Conservation (phyloP, 202 grass and related monocot genomes). For the Sporobolus alterniflorus region DNA sequence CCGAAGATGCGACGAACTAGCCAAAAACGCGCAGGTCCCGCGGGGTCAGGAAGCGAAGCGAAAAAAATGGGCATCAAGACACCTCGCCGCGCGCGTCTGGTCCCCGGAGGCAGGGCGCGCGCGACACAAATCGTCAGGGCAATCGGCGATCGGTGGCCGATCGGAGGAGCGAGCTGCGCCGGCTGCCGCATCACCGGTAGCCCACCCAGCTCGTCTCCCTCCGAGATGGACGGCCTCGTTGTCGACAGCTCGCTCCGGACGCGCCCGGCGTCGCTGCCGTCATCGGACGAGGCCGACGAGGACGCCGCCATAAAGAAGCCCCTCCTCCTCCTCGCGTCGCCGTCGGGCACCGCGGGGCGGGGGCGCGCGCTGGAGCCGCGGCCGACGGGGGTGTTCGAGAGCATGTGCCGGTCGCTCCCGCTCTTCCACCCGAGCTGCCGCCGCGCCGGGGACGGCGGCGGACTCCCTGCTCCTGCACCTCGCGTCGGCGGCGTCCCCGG, state of each 20-base stretch:
- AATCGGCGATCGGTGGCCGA: not conserved
- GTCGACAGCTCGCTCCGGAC: not conserved
- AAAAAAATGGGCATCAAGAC: constrained; percentile 15
- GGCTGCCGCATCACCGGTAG: constrained; percentile 24
- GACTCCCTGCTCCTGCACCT: constrained; percentile 33
- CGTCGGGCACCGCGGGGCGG: not conserved
- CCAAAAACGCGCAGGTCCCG: not conserved
- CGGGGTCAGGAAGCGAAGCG: not conserved
- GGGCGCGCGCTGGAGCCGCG: constrained; percentile 29
- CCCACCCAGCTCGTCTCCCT: constrained; percentile 39
- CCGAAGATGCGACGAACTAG: constrained; percentile 8
- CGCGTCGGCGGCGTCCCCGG: not conserved
- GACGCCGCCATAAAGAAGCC: not conserved
- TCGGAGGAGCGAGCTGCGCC: constrained; percentile 27
- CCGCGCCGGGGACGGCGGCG: not conserved
- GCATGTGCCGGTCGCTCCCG: constrained; percentile 54
- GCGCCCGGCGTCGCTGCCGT: not conserved
- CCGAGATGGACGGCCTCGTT: constrained; percentile 8
- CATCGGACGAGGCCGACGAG: not conserved
- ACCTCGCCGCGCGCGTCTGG: not conserved
- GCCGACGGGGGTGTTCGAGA: constrained; percentile 40
- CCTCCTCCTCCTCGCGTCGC: not conserved
- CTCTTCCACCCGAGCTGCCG: constrained; percentile 42
- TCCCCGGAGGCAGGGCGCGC: constrained; percentile 21
- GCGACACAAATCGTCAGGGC: not conserved